phyloP scores from a whole-genome alignment of 805 yeast species.

The Starmerella etchellsii region DNA sequence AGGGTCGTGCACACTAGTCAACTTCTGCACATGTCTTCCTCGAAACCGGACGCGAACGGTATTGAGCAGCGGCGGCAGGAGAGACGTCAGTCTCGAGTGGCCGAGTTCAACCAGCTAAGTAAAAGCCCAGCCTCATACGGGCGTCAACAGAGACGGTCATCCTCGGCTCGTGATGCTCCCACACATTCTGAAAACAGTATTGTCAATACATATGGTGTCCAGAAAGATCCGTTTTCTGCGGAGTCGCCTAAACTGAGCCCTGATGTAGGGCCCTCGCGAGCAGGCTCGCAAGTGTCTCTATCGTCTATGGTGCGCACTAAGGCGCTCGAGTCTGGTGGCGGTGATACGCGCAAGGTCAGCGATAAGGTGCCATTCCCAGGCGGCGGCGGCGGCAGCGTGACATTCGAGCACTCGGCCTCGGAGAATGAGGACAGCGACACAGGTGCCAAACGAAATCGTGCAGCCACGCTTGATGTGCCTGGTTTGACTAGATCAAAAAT shows the following conservation, averaged over 20 bases:
- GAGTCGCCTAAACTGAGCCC: slow-evolving; percentile 16
- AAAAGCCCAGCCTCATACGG: slow-evolving; percentile 9
- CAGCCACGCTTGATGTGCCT: slow-evolving; percentile 81
- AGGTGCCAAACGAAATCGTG: slow-evolving; percentile 29
- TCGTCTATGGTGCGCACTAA: slow-evolving; percentile 10
- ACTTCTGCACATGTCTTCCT: too few relatives aligned
- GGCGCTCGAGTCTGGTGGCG: slow-evolving; percentile 1
- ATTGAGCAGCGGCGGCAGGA: slow-evolving; percentile 1
- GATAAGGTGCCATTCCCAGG: slow-evolving; percentile 1
- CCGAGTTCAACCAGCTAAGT: slow-evolving; percentile 19
- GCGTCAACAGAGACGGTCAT: slow-evolving; percentile 8
- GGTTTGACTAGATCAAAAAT: slow-evolving; percentile 75
- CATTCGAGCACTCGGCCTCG: not conserved
- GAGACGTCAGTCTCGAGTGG: slow-evolving; percentile 17
- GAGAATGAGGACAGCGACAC: not conserved
- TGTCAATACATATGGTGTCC: not conserved
- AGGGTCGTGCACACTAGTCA: too few relatives aligned
- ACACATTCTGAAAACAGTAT: not conserved
- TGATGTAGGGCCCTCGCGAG: slow-evolving; percentile 4
- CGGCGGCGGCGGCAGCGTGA: not conserved
- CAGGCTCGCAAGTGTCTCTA: slow-evolving; percentile 9
- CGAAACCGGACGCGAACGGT: too few relatives aligned
- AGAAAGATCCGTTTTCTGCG: slow-evolving; percentile 16
- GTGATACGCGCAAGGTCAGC: not conserved
- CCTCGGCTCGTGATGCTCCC: slow-evolving; percentile 1